Conservation (phyloP, 2,329 filamentous ascomycete species). For the Neofusicoccum laricinum region DNA sequence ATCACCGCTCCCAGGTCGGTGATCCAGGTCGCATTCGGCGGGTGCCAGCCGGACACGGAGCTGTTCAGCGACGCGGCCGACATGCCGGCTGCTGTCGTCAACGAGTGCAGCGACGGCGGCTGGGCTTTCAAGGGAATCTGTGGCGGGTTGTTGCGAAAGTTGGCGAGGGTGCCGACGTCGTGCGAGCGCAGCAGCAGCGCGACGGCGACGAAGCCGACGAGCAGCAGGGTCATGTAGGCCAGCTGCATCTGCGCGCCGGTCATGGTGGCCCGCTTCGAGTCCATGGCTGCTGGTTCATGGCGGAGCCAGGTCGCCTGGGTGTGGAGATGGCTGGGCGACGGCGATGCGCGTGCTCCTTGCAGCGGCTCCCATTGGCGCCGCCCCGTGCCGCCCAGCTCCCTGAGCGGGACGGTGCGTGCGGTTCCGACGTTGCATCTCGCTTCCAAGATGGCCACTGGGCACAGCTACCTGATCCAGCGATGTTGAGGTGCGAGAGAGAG, state of each 20-base stretch:
- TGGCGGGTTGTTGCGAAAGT: not conserved
- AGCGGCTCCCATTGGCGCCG: not conserved
- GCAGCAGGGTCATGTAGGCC: not conserved
- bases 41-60: constrained; percentile 27
- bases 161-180: not conserved
- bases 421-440: not conserved
- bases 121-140: not conserved
- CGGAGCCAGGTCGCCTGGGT: not conserved
- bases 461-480: too few species aligned
- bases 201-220: not conserved
- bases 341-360: constrained; percentile 1
- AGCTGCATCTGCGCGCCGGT: not conserved
- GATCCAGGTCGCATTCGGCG: constrained; percentile 44
- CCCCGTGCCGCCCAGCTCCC: not conserved
- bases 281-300: not conserved
- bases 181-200: not conserved
- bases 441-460: not conserved
- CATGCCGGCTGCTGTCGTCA: not conserved
- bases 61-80: constrained; percentile 5
- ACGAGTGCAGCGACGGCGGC: not conserved
- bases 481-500: too few species aligned
- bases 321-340: not conserved
- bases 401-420: not conserved
- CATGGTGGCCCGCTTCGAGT: not conserved
- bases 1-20: constrained; percentile 62